Base-by-base conservation (phyloP, 441 rosid genomes). In the Adansonia gregorii region DNA sequence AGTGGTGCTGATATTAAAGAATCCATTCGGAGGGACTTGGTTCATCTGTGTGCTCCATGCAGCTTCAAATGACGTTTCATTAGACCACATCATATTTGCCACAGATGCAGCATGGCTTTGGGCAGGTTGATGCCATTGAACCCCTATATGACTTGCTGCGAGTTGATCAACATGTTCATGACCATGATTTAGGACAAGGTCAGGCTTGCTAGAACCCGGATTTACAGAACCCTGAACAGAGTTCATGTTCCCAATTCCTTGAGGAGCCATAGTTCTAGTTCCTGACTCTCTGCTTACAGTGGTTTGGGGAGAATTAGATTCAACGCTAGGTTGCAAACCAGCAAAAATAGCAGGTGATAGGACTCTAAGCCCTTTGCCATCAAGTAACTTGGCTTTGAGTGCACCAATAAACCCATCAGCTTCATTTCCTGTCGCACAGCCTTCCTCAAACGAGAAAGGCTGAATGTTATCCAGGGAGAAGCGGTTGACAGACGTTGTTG, bases 391-490 rank as follows among this genome's bases (percentile, higher is more conserved):
- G 31, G 89, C 85, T 79, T 83, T 86, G 63, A 87, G 88, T 4
- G 89, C 89, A 5, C 87, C 89, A 8, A 86, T 87, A 73, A 89
- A 81, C 76, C 87, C 90, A 17, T 79, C 85, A 4, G 80, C 74
- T 51, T 86, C 89, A 3, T 27, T 72, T 49, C 78, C 84, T n/a
- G 75, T 19, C 39, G 85, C 76, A 5, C 90, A 86, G 19, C 86
- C 87, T 11, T 83, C 82, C 82, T 89, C 89, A 51, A 87, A 86
- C 14, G 88, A 89, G 69, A 89, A 89, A 27, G 89, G 86, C 77
- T 89, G 85, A 4, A 83, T 66, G 9, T 76, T 82, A 8, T 85
- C 87, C 6, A 71, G 61, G 17, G 7, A 14, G 17, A 48, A 72
- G 39, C 74, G 65, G 45, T 39, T 76, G 15, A 11, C 67, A 1